Evolutionary conservation across 2,329 filamentous ascomycete genomes (phyloP), one percentile per base, ranked within the genome.

Genomic region (Penicillium verrucosum): DNA sequence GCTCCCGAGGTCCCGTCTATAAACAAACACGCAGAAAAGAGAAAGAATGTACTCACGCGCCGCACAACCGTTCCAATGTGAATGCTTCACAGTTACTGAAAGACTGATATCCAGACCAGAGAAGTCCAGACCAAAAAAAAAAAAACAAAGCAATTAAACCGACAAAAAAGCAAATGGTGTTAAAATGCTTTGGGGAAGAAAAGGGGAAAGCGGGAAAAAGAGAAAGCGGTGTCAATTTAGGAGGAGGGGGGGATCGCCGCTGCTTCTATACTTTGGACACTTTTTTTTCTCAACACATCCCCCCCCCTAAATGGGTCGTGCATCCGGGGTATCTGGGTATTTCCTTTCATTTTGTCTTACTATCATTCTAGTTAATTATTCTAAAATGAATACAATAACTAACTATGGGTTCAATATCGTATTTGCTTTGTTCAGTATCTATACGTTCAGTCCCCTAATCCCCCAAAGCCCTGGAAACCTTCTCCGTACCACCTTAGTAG

Each of bases 181-280:
- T 21, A 11, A 36, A 16, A 16, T 43, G 29, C 29, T 44, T 45
- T 45, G 29, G 46, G 57, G 54, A 53, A 59, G 53, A 61, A 60
- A 62, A 58, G 58, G 57, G 60, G 57, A 61, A 57, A 58, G 59
- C 63, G 57, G 62, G 56, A 61, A 62, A 54, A 61, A 56, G 59
- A 62, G 53, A 66, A 64, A 62, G 59, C 59, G 62, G 63, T 66
- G 62, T 59, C 58, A 45, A 51, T 50, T 60, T 60, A 60, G 53
- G 53, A 56, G 60, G 57, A 21, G 21, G 62, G 62, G 57, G 54
- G 55, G 61, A 66, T 66, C 62, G 59, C 52, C 62, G 60, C 43
- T 64, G 57, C 56, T 59, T 59, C 47, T 45, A 60, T 37, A 40
- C 34, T 49, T 46, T 46, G n/a, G 14, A 2, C 7, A 3, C 30